These are phyloP conservation scores for Calonectria naviculata DNA, from an alignment of 2,329 filamentous ascomycete genomes.

Conservation along the genomic window DNA sequence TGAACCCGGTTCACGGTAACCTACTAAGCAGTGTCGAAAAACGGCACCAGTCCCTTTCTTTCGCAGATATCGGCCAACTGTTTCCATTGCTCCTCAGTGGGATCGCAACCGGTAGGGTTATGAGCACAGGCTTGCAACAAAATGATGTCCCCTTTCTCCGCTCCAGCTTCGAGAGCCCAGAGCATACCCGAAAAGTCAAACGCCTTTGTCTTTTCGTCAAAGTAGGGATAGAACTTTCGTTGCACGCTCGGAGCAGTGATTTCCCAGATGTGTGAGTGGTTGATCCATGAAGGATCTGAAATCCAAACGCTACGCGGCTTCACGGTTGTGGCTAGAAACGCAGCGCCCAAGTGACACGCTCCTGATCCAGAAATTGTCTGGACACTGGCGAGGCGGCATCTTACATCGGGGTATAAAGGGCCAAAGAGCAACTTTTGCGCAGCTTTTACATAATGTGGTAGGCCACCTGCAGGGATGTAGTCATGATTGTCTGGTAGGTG, in stretches of 20 bases:
- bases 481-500: conserved; percentile 51
- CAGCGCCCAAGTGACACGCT: conserved; percentile 44
- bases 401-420: conserved; percentile 38
- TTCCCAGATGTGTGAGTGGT: too few species aligned
- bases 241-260: too few species aligned
- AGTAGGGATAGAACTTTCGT: conserved; percentile 39
- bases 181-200: too few species aligned
- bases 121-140: conserved; percentile 52
- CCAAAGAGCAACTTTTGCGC: conserved; percentile 47
- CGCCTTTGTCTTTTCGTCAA: conserved; percentile 45
- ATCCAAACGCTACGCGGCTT: conserved; percentile 48
- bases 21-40: conserved; percentile 53
- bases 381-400: conserved; percentile 34
- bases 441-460: conserved; percentile 44
- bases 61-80: conserved; percentile 43
- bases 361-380: conserved; percentile 52
- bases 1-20: too few species aligned
- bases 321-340: conserved; percentile 36
- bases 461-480: conserved; percentile 50
- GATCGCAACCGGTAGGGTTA: conserved; percentile 52
- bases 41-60: conserved; percentile 43
- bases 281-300: conserved; percentile 60
- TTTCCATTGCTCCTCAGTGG: conserved; percentile 46
- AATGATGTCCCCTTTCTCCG: conserved; percentile 42
- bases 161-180: too few species aligned